These are phyloP conservation scores for Euphorbia lathyris DNA, from an alignment of 345 rosid species.

Conservation along the genomic window DNA sequence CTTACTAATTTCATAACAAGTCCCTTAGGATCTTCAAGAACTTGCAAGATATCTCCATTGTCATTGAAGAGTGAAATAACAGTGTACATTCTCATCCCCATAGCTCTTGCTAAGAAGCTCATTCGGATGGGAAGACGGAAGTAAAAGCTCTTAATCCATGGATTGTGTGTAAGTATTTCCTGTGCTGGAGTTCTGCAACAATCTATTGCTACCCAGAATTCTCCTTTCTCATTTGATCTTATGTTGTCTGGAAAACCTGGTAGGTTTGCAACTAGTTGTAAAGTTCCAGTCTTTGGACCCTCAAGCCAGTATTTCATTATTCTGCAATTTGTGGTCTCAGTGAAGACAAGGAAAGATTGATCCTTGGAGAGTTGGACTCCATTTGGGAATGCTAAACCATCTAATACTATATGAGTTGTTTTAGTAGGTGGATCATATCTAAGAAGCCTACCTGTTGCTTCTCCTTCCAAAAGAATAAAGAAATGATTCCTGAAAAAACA, in stretches of 20 bases:
- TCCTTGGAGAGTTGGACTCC: slow-evolving; percentile 79
- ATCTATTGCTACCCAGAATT: slow-evolving; percentile 96
- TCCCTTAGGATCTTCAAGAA: slow-evolving; percentile 81
- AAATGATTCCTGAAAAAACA: slow-evolving; percentile 82
- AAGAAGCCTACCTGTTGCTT: slow-evolving; percentile 84
- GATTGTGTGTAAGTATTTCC: slow-evolving; percentile 62
- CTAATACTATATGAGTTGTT: slow-evolving; percentile 69
- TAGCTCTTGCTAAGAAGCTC: slow-evolving; percentile 57
- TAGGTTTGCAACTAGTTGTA: slow-evolving; percentile 56
- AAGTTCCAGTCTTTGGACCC: slow-evolving; percentile 50
- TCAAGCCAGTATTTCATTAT: slow-evolving; percentile 96
- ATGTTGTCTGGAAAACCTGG: slow-evolving; percentile 98
- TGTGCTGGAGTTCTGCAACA: slow-evolving; percentile 88
- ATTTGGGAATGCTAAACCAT: slow-evolving; percentile 92
- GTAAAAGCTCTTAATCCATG: slow-evolving; percentile 77
- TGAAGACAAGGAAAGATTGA: slow-evolving; percentile 76
- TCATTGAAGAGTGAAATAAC: slow-evolving; percentile 63
- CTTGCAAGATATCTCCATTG: slow-evolving; percentile 64
- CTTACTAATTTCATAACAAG: slow-evolving; percentile 89
- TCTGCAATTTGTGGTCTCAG: slow-evolving; percentile 96
- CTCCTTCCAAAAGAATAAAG: slow-evolving; percentile 88
- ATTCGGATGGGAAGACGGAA: slow-evolving; percentile 69
- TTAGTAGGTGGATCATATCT: slow-evolving; percentile 83
- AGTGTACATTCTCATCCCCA: slow-evolving; percentile 98
- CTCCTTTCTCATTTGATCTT: slow-evolving; percentile 68